Percentiles rank a stretch among this genome's conserved stretches.
Evolutionary conservation across 2,329 filamentous ascomycete genomes (phyloP).

Genomic region (Amylocarpus encephaloides): DNA sequence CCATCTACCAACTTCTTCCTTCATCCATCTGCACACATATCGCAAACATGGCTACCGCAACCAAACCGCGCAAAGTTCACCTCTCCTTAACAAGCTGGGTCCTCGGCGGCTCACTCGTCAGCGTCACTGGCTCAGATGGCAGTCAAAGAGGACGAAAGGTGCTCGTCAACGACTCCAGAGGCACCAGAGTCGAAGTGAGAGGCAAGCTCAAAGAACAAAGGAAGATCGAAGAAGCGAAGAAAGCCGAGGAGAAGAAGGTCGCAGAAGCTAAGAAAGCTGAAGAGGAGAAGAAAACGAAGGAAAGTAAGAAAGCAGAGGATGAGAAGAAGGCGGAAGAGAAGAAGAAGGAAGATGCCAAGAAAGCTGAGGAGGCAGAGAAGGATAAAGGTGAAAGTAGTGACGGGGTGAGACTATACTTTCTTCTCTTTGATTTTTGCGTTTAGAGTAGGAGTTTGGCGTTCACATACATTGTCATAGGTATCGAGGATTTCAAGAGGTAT

Average conservation of each 20-base stretch:
- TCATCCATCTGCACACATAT: not conserved
- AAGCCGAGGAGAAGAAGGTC: too few species aligned
- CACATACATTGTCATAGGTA: too few species aligned
- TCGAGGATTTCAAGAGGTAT: too few species aligned
- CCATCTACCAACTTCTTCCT: not conserved
- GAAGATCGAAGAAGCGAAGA: not conserved
- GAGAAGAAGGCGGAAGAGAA: slow-evolving; percentile 3
- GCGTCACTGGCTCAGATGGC: not conserved
- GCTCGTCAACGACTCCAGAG: not conserved
- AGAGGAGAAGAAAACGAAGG: not conserved
- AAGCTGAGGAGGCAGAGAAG: not conserved
- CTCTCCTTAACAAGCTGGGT: slow-evolving; percentile 29
- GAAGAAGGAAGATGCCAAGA: not conserved
- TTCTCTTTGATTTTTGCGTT: not conserved
- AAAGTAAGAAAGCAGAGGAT: slow-evolving; percentile 1
- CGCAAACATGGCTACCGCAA: not conserved
- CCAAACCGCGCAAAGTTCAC: slow-evolving; percentile 16
- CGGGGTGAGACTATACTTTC: not conserved
- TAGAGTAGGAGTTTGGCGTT: not conserved
- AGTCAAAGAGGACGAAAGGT: not conserved
- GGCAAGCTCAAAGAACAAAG: not conserved
- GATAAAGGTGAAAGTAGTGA: not conserved
- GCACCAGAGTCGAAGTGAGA: not conserved
- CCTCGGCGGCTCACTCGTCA: slow-evolving; percentile 24
- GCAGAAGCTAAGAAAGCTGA: not conserved